These are phyloP conservation scores for Marasmius fiardii DNA, from an alignment of 1,284 basidiomycete genomes.

Conservation along the genomic window DNA sequence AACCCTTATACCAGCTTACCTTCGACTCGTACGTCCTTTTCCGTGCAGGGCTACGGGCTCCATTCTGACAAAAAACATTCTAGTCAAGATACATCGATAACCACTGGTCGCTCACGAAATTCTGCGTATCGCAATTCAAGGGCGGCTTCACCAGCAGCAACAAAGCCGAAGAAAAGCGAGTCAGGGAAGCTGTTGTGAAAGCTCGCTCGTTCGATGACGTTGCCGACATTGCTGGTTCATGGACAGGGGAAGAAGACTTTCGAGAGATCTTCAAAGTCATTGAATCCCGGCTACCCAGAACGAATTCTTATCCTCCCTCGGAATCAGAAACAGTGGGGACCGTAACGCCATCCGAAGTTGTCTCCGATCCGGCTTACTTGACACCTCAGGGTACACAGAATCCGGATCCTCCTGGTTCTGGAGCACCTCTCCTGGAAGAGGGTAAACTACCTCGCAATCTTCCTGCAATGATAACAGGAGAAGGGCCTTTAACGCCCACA, in stretches of 20 bases:
- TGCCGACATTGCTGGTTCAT: conserved; percentile 50
- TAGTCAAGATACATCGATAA: conserved; percentile 72
- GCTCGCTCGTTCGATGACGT: conserved; percentile 71
- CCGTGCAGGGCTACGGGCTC: neutral
- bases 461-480: conserved; percentile 36
- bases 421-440: conserved; percentile 37
- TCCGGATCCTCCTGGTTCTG: conserved; percentile 40
- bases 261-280: conserved; percentile 51
- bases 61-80: neutral
- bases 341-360: neutral
- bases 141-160: conserved; percentile 49
- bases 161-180: conserved; percentile 55
- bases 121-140: conserved; percentile 83
- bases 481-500: conserved; percentile 44
- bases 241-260: conserved; percentile 64
- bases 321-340: neutral
- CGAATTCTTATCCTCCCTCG: conserved; percentile 11
- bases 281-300: conserved; percentile 39
- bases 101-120: conserved; percentile 88
- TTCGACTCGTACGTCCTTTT: conserved; percentile 62
- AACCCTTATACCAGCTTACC: conserved; percentile 72
- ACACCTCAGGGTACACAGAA: conserved; percentile 44
- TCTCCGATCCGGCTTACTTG: conserved; percentile 3
- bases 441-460: conserved; percentile 20
- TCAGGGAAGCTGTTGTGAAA: conserved; percentile 53